phyloP scores from a whole-genome alignment of 257 asterid species.

The Phtheirospermum japonicum region DNA sequence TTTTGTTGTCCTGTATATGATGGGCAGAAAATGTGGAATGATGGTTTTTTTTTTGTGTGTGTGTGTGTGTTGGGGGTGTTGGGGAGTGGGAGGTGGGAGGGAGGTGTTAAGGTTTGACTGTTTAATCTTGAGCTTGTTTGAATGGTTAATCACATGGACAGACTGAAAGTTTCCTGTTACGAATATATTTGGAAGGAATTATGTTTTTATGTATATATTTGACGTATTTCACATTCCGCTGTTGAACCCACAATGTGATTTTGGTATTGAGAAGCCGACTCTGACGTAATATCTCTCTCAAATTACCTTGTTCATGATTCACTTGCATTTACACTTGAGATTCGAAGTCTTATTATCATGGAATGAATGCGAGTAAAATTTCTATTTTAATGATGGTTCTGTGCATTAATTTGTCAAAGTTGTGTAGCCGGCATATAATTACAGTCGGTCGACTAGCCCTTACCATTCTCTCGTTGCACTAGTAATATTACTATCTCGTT shows the following conservation, averaged over 20 bases:
- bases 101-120: background rate
- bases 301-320: slow-evolving; percentile 7
- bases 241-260: slow-evolving; percentile 5
- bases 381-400: slow-evolving; percentile 24
- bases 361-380: background rate
- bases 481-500: too few relatives aligned
- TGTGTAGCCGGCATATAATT: background rate
- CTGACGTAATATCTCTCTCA: slow-evolving; percentile 8
- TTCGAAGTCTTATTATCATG: background rate
- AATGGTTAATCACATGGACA: slow-evolving; percentile 16
- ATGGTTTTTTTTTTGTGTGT: too few relatives aligned
- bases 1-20: background rate
- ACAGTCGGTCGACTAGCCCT: background rate
- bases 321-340: slow-evolving; percentile 8
- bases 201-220: background rate
- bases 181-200: background rate
- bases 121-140: slow-evolving; percentile 18
- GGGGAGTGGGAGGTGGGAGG: too few relatives aligned
- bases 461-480: slow-evolving; percentile 2
- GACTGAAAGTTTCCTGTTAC: slow-evolving; percentile 17
- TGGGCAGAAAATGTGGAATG: background rate
- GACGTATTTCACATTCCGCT: background rate
- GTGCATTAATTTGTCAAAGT: slow-evolving; percentile 20
- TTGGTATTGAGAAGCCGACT: background rate
- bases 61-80: too few relatives aligned